A percentile compares a stretch with the other conserved stretches of the same genome.
Evolutionary conservation across 371 early-diverging fungal genomes (phyloP).

Genomic region (Haplosporangium sp.): DNA sequence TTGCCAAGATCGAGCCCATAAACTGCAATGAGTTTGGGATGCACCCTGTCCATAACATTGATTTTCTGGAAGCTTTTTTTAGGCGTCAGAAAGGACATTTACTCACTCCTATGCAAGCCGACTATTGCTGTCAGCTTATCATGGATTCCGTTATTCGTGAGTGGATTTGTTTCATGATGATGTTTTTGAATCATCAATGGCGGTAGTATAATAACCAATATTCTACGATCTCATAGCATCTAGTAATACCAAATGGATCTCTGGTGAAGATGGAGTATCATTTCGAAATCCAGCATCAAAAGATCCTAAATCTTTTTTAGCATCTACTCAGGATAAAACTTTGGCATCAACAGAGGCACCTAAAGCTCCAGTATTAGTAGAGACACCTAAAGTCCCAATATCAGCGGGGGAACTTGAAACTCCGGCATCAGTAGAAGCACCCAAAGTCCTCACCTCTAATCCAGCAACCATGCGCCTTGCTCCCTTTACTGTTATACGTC

Average conservation of each 20-base stretch:
- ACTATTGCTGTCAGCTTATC: slow-evolving; percentile 26
- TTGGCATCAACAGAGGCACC: not conserved
- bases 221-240: not conserved
- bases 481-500: slow-evolving; percentile 23
- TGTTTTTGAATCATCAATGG: not conserved
- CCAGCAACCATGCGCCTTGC: slow-evolving; percentile 1
- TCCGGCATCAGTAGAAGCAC: not conserved
- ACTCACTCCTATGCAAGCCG: slow-evolving; percentile 27
- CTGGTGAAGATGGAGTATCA: slow-evolving; percentile 18
- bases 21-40: slow-evolving; percentile 1
- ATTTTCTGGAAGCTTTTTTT: slow-evolving; percentile 36
- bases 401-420: no score
- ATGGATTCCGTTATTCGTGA: slow-evolving; percentile 34
- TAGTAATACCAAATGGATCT: not conserved
- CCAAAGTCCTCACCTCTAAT: not conserved
- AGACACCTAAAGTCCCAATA: not conserved
- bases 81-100: slow-evolving; percentile 19
- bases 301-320: not conserved
- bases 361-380: not conserved
- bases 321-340: not conserved
- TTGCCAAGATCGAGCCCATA: not conserved
- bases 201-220: not conserved
- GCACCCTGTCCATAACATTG: slow-evolving; percentile 18
- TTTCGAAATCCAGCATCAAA: not conserved
- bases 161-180: not conserved